phyloP scores from a whole-genome alignment of 257 asterid genomes.

The Solanum chiquidenum region DNA sequence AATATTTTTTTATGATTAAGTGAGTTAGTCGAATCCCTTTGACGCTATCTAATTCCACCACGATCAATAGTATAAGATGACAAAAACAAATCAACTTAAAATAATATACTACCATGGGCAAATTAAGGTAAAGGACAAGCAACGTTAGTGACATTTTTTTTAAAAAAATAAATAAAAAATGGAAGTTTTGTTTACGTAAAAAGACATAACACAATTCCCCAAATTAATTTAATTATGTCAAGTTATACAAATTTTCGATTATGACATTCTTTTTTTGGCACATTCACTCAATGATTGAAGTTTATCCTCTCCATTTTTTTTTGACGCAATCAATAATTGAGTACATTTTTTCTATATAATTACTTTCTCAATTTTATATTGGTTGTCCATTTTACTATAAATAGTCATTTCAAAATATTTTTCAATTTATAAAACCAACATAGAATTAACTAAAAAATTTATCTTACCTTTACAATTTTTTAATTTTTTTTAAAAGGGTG shows the following conservation, averaged over 20 bases:
- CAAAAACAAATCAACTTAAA: background rate
- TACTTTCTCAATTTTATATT: too few relatives aligned
- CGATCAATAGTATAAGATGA: background rate
- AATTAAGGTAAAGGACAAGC: background rate
- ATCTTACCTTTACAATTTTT: too few relatives aligned
- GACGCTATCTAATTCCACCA: too few relatives aligned
- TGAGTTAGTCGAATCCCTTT: too few relatives aligned
- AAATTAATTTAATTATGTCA: background rate
- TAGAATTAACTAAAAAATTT: too few relatives aligned
- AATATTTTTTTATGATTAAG: too few relatives aligned
- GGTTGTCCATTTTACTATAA: too few relatives aligned
- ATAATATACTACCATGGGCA: background rate
- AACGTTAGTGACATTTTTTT: background rate
- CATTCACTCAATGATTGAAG: background rate
- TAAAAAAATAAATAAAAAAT: too few relatives aligned
- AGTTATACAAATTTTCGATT: background rate
- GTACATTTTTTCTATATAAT: too few relatives aligned
- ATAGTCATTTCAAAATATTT: too few relatives aligned
- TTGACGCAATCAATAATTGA: background rate
- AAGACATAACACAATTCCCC: background rate
- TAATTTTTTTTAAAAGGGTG: too few relatives aligned
- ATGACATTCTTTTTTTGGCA: background rate
- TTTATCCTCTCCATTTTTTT: background rate
- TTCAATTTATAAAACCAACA: too few relatives aligned
- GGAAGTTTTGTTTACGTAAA: background rate